These are phyloP conservation scores for Auriscalpium microsporum DNA, from an alignment of 768 basidiomycete species.

Conservation along the genomic window DNA sequence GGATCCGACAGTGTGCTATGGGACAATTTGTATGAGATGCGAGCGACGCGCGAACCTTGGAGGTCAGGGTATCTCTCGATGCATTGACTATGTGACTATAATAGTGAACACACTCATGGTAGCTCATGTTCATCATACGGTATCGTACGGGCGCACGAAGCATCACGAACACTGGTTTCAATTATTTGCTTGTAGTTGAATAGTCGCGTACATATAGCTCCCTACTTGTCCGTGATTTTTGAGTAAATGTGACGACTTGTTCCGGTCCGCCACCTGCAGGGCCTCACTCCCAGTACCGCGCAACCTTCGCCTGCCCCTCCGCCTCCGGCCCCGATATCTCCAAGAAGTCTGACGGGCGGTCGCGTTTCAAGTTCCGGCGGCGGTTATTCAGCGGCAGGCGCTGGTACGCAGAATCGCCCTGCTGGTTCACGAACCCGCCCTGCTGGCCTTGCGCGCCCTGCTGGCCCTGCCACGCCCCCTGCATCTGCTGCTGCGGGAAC, in stretches of 20 bases:
- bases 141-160: too few relatives aligned
- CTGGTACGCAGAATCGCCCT: conserved; percentile 83
- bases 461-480: conserved; percentile 12
- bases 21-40: too few relatives aligned
- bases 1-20: too few relatives aligned
- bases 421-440: conserved; percentile 49
- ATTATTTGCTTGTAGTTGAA: too few relatives aligned
- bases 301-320: conserved; percentile 54
- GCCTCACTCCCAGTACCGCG: conserved; percentile 70
- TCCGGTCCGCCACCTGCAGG: background rate
- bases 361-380: conserved; percentile 68
- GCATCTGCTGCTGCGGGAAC: conserved; percentile 4
- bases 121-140: too few relatives aligned
- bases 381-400: conserved; percentile 76
- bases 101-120: too few relatives aligned
- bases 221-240: background rate
- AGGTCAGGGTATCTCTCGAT: too few relatives aligned
- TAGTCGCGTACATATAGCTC: too few relatives aligned
- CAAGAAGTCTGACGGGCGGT: conserved; percentile 77
- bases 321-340: conserved; percentile 45
- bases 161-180: too few relatives aligned
- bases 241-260: background rate
- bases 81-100: too few relatives aligned
- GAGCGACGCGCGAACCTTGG: too few relatives aligned
- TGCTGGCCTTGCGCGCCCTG: conserved; percentile 37